Percentiles rank a stretch among this genome's conserved stretches.
These are phyloP conservation scores for Moniliophthora roreri DNA, from an alignment of 1,284 basidiomycete genomes.

Conservation along the genomic window DNA sequence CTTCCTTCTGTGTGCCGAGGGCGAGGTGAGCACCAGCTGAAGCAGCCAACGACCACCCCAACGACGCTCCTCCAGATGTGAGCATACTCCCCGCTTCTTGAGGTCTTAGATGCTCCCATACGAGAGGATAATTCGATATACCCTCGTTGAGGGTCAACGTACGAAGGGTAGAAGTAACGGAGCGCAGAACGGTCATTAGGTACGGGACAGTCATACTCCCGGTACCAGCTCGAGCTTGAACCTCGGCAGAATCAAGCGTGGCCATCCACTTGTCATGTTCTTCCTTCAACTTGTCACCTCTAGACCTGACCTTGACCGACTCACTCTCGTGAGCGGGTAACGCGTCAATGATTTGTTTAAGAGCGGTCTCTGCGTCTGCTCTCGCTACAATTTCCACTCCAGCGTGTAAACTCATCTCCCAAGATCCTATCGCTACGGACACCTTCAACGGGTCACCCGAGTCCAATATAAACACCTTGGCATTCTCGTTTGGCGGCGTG, in stretches of 20 bases:
- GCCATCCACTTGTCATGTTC: constrained; percentile 27
- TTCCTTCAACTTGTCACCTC: constrained; percentile 18
- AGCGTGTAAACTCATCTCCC: constrained; percentile 40
- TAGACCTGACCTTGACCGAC: constrained; percentile 17
- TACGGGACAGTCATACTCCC: constrained; percentile 41
- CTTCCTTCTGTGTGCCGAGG: too few species aligned
- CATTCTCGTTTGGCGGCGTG: constrained; percentile 38
- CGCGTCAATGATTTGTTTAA: constrained; percentile 47
- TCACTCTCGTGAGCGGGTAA: constrained; percentile 13
- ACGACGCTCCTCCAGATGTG: constrained; percentile 55
- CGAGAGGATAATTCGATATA: constrained; percentile 53
- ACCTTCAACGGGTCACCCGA: constrained; percentile 60
- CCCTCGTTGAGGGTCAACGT: constrained; percentile 62
- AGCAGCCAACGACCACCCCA: constrained; percentile 68
- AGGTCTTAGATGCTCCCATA: constrained; percentile 60
- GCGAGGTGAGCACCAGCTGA: constrained; percentile 58
- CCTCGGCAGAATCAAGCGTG: constrained; percentile 27
- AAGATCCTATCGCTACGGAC: constrained; percentile 42
- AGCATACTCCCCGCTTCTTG: constrained; percentile 50
- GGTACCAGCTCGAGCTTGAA: constrained; percentile 7
- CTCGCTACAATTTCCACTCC: constrained; percentile 54
- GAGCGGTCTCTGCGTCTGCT: constrained; percentile 53
- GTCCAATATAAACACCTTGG: constrained; percentile 61
- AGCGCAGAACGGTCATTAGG: too few species aligned
- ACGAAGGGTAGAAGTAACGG: too few species aligned